phyloP scores from a whole-genome alignment of 1,284 basidiomycete species.

The Serendipita sp. region DNA sequence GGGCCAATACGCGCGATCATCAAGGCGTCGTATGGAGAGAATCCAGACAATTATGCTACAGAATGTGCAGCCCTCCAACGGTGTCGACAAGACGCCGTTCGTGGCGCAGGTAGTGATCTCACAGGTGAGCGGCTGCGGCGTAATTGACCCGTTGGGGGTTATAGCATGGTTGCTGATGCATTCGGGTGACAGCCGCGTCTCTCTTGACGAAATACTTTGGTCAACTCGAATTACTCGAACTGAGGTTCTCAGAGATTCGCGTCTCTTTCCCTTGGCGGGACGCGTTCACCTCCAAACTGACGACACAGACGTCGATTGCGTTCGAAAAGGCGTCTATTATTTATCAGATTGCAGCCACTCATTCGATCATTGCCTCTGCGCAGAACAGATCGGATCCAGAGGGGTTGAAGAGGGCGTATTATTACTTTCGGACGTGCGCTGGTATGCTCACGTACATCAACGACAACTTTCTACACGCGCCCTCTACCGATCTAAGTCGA shows the following conservation, averaged over 20 bases:
- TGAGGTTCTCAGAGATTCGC: constrained; percentile 91
- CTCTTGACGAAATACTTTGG: constrained; percentile 99
- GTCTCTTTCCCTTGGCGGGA: constrained; percentile 95
- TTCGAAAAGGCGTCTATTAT: constrained; percentile 98
- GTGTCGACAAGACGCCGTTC: constrained; percentile 87
- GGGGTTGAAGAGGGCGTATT: constrained; percentile 88
- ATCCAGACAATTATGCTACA: constrained; percentile 70
- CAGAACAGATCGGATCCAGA: constrained; percentile 80
- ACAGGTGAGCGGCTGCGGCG: constrained; percentile 43
- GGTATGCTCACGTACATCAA: constrained; percentile 99
- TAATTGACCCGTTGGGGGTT: too few relatives aligned
- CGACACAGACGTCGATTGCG: constrained; percentile 89
- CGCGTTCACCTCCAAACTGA: constrained; percentile 87
- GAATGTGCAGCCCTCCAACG: constrained; percentile 78
- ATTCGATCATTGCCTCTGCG: constrained; percentile 76
- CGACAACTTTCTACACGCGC: constrained; percentile 97
- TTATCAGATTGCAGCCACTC: constrained; percentile 90
- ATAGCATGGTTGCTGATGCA: neutral
- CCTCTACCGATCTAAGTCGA: constrained; percentile 88
- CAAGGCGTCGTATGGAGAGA: constrained; percentile 86
- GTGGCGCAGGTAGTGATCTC: constrained; percentile 84
- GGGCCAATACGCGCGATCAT: constrained; percentile 77
- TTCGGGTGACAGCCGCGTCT: constrained; percentile 9
- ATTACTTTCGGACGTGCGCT: constrained; percentile 83
- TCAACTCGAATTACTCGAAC: constrained; percentile 91